phyloP scores from a whole-genome alignment of 2,329 filamentous ascomycete species.

The Colletotrichum simmondsii region DNA sequence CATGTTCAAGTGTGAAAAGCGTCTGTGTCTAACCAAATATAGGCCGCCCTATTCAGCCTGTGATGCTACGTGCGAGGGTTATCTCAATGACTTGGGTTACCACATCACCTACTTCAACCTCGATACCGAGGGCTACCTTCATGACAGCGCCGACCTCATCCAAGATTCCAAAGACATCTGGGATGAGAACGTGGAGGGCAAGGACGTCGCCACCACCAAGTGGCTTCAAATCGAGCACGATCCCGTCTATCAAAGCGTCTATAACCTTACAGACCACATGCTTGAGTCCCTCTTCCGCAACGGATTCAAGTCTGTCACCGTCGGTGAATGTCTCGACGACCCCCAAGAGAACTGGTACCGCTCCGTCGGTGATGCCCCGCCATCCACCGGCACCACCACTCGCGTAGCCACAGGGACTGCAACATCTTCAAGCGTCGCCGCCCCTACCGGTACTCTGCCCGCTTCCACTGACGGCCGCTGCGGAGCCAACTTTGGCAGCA shows the following conservation, averaged over 20 bases:
- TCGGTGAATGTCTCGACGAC: constrained; percentile 66
- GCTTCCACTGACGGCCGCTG: constrained; percentile 42
- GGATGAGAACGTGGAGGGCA: constrained; percentile 46
- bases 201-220: constrained; percentile 39
- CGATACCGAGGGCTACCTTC: constrained; percentile 48
- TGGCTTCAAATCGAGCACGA: constrained; percentile 49
- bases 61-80: constrained; percentile 35
- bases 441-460: constrained; percentile 27
- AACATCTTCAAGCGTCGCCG: constrained; percentile 3
- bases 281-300: constrained; percentile 48
- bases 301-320: constrained; percentile 56
- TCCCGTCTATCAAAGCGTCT: constrained; percentile 52
- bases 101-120: constrained; percentile 50
- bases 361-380: constrained; percentile 34
- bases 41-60: constrained; percentile 57
- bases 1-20: not conserved
- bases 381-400: constrained; percentile 5
- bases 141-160: constrained; percentile 45
- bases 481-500: constrained; percentile 38
- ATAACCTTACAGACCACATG: constrained; percentile 51
- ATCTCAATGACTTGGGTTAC: constrained; percentile 45
- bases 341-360: constrained; percentile 65
- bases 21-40: not conserved
- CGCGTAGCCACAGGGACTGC: not conserved
- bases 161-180: constrained; percentile 49